A percentile compares a stretch with the other conserved stretches of the same genome.
Conservation (phyloP, 306 rosid genomes). For the Corylus heterophylla region DNA sequence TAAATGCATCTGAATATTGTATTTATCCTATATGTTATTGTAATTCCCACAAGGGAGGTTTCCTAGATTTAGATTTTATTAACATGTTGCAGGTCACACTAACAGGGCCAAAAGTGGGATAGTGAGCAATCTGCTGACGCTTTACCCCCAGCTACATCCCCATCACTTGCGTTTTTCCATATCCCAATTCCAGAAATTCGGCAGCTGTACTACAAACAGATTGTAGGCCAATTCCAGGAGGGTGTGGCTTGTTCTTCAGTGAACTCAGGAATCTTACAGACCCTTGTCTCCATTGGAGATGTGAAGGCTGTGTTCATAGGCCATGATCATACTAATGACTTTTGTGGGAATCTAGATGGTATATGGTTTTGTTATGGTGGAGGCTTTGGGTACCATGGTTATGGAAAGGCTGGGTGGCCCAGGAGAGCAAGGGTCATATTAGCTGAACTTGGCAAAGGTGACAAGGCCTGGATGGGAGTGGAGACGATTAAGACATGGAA, state of each 20-base stretch:
- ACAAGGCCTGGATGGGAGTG: conserved; percentile 58
- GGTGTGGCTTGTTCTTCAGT: conserved; percentile 75
- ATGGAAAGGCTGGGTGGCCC: conserved; percentile 78
- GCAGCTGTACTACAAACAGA: conserved; percentile 49
- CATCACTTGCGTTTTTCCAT: conserved; percentile 76
- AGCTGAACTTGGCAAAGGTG: conserved; percentile 67
- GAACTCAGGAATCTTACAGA: conserved; percentile 69
- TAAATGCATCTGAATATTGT: background rate
- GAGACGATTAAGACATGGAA: conserved; percentile 83
- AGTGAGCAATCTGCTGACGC: conserved; percentile 27
- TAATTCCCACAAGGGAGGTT: conserved; percentile 41
- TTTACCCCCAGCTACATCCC: conserved; percentile 28
- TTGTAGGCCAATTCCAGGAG: conserved; percentile 76
- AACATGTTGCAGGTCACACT: conserved; percentile 68
- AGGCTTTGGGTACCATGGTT: conserved; percentile 90
- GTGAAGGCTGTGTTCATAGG: conserved; percentile 94
- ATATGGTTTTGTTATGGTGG: conserved; percentile 98
- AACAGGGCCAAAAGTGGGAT: conserved; percentile 64
- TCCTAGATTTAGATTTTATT: conserved; percentile 62
- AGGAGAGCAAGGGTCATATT: conserved; percentile 78
- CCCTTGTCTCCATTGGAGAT: conserved; percentile 66
- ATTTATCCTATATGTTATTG: conserved; percentile 22
- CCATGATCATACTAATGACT: conserved; percentile 87
- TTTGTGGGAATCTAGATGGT: conserved; percentile 77
- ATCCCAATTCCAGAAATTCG: conserved; percentile 84